These are phyloP conservation scores for Scheffersomyces cryptocercus DNA, from an alignment of 1,139 yeast genomes.

Conservation along the genomic window DNA sequence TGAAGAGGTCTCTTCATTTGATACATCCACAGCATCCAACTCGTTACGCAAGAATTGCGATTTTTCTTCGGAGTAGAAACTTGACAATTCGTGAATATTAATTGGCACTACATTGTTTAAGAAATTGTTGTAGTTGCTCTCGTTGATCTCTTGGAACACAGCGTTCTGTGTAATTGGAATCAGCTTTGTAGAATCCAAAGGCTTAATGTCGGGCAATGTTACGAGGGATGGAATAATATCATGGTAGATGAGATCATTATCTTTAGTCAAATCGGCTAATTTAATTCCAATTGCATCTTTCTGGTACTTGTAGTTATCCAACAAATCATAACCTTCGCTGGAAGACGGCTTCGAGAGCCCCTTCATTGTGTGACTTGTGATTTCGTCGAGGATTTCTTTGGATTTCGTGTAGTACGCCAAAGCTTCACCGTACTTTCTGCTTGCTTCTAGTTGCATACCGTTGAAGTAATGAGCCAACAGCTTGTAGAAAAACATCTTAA, in stretches of 20 bases:
- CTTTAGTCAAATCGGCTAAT: slow-evolving; percentile 59
- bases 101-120: slow-evolving; percentile 83
- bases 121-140: slow-evolving; percentile 56
- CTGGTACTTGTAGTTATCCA: slow-evolving; percentile 47
- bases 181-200: slow-evolving; percentile 76
- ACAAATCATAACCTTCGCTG: slow-evolving; percentile 35
- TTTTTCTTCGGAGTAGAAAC: slow-evolving; percentile 87
- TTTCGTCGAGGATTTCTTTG: slow-evolving; percentile 30
- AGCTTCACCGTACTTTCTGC: slow-evolving; percentile 71
- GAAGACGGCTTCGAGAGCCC: slow-evolving; percentile 23
- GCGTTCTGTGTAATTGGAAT: slow-evolving; percentile 48
- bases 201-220: slow-evolving; percentile 60
- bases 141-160: slow-evolving; percentile 44
- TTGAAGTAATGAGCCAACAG: slow-evolving; percentile 52
- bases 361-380: slow-evolving; percentile 26
- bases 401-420: slow-evolving; percentile 68
- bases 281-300: slow-evolving; percentile 47
- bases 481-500: slow-evolving; percentile 49
- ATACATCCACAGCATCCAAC: slow-evolving; percentile 72
- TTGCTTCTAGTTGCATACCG: slow-evolving; percentile 49
- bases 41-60: slow-evolving; percentile 75
- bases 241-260: slow-evolving; percentile 88
- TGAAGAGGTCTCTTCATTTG: slow-evolving; percentile 76
- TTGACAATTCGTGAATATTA: slow-evolving; percentile 81
- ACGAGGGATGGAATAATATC: slow-evolving; percentile 65